Conservation (phyloP, 192 early-diverging fungal species). For the Coemansia umbellata region DNA sequence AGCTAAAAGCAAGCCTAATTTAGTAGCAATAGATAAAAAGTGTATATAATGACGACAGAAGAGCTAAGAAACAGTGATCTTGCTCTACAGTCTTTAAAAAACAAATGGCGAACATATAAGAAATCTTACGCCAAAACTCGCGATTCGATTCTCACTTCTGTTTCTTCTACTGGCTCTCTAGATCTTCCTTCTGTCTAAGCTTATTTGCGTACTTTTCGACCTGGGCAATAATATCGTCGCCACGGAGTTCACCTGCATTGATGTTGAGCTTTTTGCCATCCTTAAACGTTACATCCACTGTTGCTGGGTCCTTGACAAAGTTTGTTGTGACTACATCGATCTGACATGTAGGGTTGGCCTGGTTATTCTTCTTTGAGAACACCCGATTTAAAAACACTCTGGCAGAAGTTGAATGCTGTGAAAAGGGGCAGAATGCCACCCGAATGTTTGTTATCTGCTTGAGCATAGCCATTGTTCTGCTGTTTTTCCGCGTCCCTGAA, state of each 20-base stretch:
- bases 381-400: slow-evolving; percentile 48
- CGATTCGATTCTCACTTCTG: too few species aligned
- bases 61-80: too few species aligned
- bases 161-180: slow-evolving; percentile 32
- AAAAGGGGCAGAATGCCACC: slow-evolving; percentile 45
- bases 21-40: too few species aligned
- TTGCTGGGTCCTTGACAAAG: slow-evolving; percentile 25
- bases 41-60: too few species aligned
- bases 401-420: slow-evolving; percentile 28
- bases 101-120: too few species aligned
- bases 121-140: too few species aligned
- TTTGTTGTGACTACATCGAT: slow-evolving; percentile 33
- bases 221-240: slow-evolving; percentile 33
- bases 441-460: slow-evolving; percentile 45
- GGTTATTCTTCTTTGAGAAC: slow-evolving; percentile 34
- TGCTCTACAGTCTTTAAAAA: too few species aligned
- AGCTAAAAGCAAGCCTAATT: too few species aligned
- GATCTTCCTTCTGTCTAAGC: slow-evolving; percentile 48
- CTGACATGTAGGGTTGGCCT: slow-evolving; percentile 45
- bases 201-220: slow-evolving; percentile 41
- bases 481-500: too few species aligned
- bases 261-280: slow-evolving; percentile 39
- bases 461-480: slow-evolving; percentile 17
- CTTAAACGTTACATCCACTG: slow-evolving; percentile 43
- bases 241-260: slow-evolving; percentile 28